Evolutionary conservation across 2,329 filamentous ascomycete genomes (phyloP).

Genomic region (Didymella sp.): DNA sequence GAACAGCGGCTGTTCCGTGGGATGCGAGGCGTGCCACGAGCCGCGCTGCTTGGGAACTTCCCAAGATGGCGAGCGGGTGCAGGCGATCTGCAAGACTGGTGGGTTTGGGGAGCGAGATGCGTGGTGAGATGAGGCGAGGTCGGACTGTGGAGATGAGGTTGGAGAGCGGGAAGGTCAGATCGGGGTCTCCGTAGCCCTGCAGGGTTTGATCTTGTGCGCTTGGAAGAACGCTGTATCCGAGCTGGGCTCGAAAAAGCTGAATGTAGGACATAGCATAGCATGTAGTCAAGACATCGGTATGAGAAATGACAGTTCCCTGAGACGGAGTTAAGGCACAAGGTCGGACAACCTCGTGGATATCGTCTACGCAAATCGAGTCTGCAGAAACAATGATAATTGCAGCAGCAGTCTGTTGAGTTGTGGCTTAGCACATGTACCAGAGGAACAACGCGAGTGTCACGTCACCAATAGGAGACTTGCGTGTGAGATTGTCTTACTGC

Average conservation of each 20-base stretch:
- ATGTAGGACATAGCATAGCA: background rate
- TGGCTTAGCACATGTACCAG: background rate
- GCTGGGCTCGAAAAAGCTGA: too few species aligned
- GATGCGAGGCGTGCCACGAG: conserved; percentile 6
- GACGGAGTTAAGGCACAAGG: background rate
- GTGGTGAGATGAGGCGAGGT: conserved; percentile 1
- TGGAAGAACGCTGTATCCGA: background rate
- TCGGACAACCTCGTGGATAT: background rate
- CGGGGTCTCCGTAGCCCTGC: background rate
- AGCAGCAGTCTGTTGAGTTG: background rate
- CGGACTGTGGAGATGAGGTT: conserved; percentile 8
- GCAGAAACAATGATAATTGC: background rate
- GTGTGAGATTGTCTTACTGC: background rate
- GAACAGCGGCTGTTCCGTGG: background rate
- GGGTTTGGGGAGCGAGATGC: background rate
- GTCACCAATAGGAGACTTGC: too few species aligned
- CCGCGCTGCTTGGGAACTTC: conserved; percentile 12
- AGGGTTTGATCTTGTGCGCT: background rate
- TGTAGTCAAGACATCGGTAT: background rate
- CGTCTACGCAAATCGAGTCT: background rate
- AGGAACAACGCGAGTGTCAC: background rate
- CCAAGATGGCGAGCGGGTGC: conserved; percentile 2
- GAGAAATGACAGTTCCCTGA: background rate
- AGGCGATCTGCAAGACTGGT: conserved; percentile 14
- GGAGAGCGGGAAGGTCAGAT: conserved; percentile 1